Evolutionary conservation across 83 land plant genomes (phyloP).

Genomic region (Thuja plicata): DNA sequence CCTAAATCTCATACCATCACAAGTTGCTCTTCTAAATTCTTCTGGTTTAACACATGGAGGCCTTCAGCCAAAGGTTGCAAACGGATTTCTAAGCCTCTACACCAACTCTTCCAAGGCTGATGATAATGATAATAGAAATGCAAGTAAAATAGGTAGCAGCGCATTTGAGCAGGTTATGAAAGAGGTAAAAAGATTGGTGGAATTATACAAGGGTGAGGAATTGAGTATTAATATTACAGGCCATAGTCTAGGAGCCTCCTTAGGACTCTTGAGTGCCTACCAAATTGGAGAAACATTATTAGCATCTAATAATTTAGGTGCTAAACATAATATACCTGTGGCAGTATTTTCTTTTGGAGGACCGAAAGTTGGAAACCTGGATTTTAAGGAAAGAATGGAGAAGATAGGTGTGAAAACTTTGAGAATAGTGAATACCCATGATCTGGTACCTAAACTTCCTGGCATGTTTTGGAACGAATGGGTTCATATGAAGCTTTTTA

Average conservation of each 20-base stretch:
- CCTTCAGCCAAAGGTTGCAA: background rate
- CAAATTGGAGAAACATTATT: conserved; percentile 7
- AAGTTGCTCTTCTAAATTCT: background rate
- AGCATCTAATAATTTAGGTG: background rate
- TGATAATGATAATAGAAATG: no score
- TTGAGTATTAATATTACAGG: conserved; percentile 15
- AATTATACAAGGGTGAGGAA: conserved; percentile 14
- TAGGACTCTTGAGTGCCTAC: conserved; percentile 12
- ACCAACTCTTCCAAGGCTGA: no score
- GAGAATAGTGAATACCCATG: conserved; percentile 58
- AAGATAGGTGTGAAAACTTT: conserved; percentile 40
- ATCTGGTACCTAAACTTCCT: conserved; percentile 46
- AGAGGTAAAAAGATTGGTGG: conserved; percentile 14
- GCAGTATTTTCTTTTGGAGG: conserved; percentile 64
- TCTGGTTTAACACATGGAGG: no score
- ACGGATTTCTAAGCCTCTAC: background rate
- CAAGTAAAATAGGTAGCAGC: background rate
- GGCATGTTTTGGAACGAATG: background rate
- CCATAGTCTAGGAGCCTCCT: conserved; percentile 11
- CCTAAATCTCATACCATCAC: background rate
- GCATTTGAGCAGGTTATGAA: conserved; percentile 2
- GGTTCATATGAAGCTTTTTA: no score
- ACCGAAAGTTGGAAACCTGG: conserved; percentile 64
- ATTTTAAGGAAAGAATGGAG: conserved; percentile 34
- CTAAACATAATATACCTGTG: conserved; percentile 12